phyloP scores from a whole-genome alignment of 768 basidiomycete species.

The Pulveroboletus sp. region DNA sequence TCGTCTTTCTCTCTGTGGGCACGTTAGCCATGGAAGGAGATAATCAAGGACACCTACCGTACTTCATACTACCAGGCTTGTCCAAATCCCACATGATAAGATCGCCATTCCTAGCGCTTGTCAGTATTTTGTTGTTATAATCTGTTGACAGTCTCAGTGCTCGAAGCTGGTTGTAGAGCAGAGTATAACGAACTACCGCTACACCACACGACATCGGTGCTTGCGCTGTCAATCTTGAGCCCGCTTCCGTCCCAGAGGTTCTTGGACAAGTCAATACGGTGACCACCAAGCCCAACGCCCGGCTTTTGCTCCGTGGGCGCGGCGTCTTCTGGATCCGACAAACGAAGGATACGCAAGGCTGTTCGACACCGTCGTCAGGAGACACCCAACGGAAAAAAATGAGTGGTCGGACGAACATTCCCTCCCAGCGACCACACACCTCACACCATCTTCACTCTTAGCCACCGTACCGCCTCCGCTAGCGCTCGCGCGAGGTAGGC shows the following conservation, averaged over 20 bases:
- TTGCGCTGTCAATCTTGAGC: conserved; percentile 71
- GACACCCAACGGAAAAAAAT: neutral
- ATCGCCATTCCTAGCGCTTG: conserved; percentile 77
- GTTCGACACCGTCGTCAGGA: conserved; percentile 13
- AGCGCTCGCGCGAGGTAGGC: conserved; percentile 53
- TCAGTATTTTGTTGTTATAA: conserved; percentile 71
- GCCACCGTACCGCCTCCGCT: conserved; percentile 64
- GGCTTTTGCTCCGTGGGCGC: conserved; percentile 45
- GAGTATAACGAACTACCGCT: conserved; percentile 48
- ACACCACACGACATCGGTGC: conserved; percentile 81
- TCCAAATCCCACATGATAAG: conserved; percentile 81
- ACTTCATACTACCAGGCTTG: conserved; percentile 61
- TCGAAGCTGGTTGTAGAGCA: neutral
- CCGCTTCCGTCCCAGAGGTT: conserved; percentile 79
- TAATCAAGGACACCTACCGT: conserved; percentile 43
- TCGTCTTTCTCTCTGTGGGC: conserved; percentile 56
- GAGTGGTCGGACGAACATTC: conserved; percentile 50
- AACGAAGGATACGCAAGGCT: conserved; percentile 59
- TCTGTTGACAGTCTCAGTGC: conserved; percentile 34
- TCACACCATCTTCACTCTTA: conserved; percentile 57
- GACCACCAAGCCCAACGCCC: conserved; percentile 52
- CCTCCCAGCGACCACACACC: conserved; percentile 73
- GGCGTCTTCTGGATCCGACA: conserved; percentile 45
- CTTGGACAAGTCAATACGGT: conserved; percentile 64
- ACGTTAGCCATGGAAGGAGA: conserved; percentile 12